Percentiles rank a stretch among this genome's conserved stretches.
phyloP scores from a whole-genome alignment of 257 asterid species.

The Jaltomata sinuosa region DNA sequence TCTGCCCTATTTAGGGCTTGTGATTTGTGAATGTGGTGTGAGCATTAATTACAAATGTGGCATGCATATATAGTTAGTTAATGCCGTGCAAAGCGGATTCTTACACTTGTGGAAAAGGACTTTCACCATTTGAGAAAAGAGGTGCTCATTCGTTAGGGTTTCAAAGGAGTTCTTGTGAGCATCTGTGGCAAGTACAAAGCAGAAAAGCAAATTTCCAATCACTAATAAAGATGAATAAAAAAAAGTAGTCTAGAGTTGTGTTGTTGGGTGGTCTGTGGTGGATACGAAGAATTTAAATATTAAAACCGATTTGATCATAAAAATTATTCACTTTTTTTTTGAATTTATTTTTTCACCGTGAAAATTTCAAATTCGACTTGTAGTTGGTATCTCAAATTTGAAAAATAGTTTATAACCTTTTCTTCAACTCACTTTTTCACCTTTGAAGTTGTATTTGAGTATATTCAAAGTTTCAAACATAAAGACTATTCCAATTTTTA shows the following conservation, averaged over 20 bases:
- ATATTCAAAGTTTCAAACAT: too few relatives aligned
- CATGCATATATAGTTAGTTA: slow-evolving; percentile 34
- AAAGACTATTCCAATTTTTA: too few relatives aligned
- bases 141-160: slow-evolving; percentile 11
- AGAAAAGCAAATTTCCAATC: background rate
- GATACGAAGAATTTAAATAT: background rate
- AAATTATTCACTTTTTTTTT: too few relatives aligned
- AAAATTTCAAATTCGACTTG: too few relatives aligned
- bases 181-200: slow-evolving; percentile 11
- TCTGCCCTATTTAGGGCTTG: background rate
- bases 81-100: background rate
- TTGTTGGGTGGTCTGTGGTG: too few relatives aligned
- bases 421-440: too few relatives aligned
- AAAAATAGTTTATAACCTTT: too few relatives aligned
- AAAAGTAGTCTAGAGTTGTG: background rate
- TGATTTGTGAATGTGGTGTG: background rate
- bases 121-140: background rate
- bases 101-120: slow-evolving; percentile 15
- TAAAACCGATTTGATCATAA: too few relatives aligned
- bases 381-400: too few relatives aligned
- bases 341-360: too few relatives aligned
- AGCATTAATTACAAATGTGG: slow-evolving; percentile 19
- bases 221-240: background rate
- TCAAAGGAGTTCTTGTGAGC: background rate
- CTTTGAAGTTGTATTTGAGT: too few relatives aligned